Percentiles rank a stretch among this genome's conserved stretches.
phyloP scores from a whole-genome alignment of 2,329 filamentous ascomycete genomes.

The Diplodia scrobiculata region DNA sequence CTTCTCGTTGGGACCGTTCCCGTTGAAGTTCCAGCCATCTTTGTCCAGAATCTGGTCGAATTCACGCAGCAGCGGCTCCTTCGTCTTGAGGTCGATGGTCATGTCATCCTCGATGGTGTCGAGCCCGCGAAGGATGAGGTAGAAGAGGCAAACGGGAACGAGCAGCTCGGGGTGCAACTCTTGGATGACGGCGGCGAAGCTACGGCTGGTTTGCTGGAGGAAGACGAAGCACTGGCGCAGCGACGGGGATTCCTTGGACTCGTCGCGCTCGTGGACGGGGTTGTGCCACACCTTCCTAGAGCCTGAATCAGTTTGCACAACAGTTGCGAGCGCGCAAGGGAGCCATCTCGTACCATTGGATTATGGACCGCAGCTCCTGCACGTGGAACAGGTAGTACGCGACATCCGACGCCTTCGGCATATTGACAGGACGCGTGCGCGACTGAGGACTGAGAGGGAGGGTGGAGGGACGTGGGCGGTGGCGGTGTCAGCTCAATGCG shows the following conservation, averaged over 20 bases:
- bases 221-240: conserved; percentile 83
- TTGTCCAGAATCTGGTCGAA: conserved; percentile 78
- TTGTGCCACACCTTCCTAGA: conserved; percentile 94
- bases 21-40: conserved; percentile 88
- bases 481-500: not conserved
- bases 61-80: conserved; percentile 80
- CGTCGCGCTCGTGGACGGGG: conserved; percentile 81
- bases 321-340: conserved; percentile 20
- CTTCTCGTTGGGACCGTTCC: conserved; percentile 88
- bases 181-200: conserved; percentile 89
- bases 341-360: conserved; percentile 72
- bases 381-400: conserved; percentile 77
- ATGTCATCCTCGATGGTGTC: conserved; percentile 99
- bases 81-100: conserved; percentile 77
- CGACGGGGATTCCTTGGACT: conserved; percentile 70
- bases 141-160: conserved; percentile 86
- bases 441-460: not conserved
- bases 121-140: conserved; percentile 84
- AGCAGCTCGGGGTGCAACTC: conserved; percentile 94
- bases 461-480: not conserved
- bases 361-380: conserved; percentile 73
- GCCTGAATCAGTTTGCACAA: conserved; percentile 22
- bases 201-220: conserved; percentile 85
- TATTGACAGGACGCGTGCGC: conserved; percentile 32
- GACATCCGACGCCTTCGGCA: conserved; percentile 52